These are phyloP conservation scores for Trametes cinnabarina DNA, from an alignment of 768 basidiomycete species.

Conservation along the genomic window DNA sequence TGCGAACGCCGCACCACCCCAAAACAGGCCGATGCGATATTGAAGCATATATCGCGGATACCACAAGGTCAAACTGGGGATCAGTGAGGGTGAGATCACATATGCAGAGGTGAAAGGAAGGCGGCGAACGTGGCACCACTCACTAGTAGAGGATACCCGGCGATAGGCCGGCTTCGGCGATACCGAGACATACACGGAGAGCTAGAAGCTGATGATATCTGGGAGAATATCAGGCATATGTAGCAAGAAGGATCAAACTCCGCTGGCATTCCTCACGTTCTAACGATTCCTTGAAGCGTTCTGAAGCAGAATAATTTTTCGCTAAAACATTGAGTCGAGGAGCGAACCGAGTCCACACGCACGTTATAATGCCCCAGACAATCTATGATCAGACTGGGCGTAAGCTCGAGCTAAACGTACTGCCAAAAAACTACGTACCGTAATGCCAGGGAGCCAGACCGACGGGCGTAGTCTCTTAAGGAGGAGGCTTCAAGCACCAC, in stretches of 20 bases:
- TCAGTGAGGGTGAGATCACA: no score
- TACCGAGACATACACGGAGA: slow-evolving; percentile 39
- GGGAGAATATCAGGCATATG: no score
- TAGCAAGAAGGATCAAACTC: not conserved
- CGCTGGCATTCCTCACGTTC: slow-evolving; percentile 39
- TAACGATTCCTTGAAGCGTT: slow-evolving; percentile 63
- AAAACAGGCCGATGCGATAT: slow-evolving; percentile 26
- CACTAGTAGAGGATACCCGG: slow-evolving; percentile 74
- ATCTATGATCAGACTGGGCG: slow-evolving; percentile 34
- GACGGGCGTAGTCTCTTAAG: slow-evolving; percentile 64
- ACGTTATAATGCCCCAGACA: slow-evolving; percentile 65
- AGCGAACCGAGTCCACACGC: slow-evolving; percentile 24
- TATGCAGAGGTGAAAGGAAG: no score
- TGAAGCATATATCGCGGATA: slow-evolving; percentile 25
- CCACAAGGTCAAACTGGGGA: slow-evolving; percentile 23
- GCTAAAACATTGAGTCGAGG: not conserved
- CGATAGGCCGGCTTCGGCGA: slow-evolving; percentile 69
- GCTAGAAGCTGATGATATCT: slow-evolving; percentile 3
- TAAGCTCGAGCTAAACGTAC: no score
- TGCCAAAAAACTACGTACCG: slow-evolving; percentile 34
- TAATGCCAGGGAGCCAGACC: slow-evolving; percentile 64
- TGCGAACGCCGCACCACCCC: slow-evolving; percentile 23
- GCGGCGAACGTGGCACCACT: no score
- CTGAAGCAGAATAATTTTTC: slow-evolving; percentile 30
- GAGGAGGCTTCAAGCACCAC: slow-evolving; percentile 34